A percentile compares a stretch with the other conserved stretches of the same genome.
Evolutionary conservation across 495 filamentous ascomycete species (phyloP).

Genomic region (Jackrogersella minutella): DNA sequence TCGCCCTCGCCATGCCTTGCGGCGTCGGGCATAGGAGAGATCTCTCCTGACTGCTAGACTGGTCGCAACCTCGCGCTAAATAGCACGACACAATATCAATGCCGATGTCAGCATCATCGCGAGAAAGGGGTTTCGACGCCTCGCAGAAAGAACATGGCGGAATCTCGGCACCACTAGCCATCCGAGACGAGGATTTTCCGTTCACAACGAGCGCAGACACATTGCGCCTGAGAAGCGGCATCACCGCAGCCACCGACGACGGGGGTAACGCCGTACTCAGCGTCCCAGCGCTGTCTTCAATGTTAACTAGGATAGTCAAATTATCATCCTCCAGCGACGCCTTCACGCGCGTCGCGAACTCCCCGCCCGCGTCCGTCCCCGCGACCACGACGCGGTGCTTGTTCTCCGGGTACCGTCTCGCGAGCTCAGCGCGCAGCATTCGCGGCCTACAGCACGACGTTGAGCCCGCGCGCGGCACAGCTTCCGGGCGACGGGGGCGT

Average conservation of each 20-base stretch:
- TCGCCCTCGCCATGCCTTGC: conserved; percentile 34
- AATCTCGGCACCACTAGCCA: background rate
- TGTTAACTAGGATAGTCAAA: conserved; percentile 38
- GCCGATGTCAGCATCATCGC: background rate
- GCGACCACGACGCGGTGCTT: conserved; percentile 39
- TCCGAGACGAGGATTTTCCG: conserved; percentile 2
- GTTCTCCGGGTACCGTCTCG: conserved; percentile 44
- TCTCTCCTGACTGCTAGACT: conserved; percentile 18
- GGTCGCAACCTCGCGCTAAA: conserved; percentile 34
- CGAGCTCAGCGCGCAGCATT: conserved; percentile 32
- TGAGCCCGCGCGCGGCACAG: conserved; percentile 60
- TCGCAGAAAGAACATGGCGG: background rate
- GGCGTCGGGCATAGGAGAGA: conserved; percentile 34
- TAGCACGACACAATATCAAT: conserved; percentile 40
- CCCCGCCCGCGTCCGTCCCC: conserved; percentile 2
- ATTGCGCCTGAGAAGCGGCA: conserved; percentile 30
- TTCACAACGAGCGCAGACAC: conserved; percentile 37
- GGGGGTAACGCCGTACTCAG: background rate
- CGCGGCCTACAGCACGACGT: conserved; percentile 57
- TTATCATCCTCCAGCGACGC: conserved; percentile 33
- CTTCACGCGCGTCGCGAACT: conserved; percentile 13
- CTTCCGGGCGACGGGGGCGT: conserved; percentile 62
- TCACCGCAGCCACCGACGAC: conserved; percentile 16
- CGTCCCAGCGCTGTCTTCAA: conserved; percentile 17
- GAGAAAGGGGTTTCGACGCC: background rate